A percentile compares a stretch with the other conserved stretches of the same genome.
Conservation (phyloP, 306 rosid genomes). For the Boehmeria nivea region DNA sequence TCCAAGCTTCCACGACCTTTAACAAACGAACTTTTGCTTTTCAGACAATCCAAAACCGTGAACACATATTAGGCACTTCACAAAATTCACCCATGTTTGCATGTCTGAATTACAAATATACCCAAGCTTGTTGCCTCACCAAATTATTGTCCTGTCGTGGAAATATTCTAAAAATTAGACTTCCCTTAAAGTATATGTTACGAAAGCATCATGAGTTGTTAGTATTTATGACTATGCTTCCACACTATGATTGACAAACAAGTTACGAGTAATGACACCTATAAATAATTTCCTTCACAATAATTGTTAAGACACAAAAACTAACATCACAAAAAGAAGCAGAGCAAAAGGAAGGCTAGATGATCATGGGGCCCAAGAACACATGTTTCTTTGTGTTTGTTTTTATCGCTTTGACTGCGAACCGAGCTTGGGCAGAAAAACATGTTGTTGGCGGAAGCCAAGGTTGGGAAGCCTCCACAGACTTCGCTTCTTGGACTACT, state of each 20-base stretch:
- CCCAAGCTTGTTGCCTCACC: no score
- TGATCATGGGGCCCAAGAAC: slow-evolving; percentile 48
- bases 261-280: no score
- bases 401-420: slow-evolving; percentile 25
- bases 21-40: slow-evolving; percentile 30
- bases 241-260: not conserved
- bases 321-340: slow-evolving; percentile 8
- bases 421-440: slow-evolving; percentile 38
- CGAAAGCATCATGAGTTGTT: not conserved
- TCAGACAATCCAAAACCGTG: slow-evolving; percentile 27
- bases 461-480: slow-evolving; percentile 83
- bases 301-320: not conserved
- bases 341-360: slow-evolving; percentile 2
- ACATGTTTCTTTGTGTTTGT: slow-evolving; percentile 35
- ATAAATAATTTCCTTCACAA: slow-evolving; percentile 10
- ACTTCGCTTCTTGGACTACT: slow-evolving; percentile 64
- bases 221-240: not conserved
- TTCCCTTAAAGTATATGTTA: slow-evolving; percentile 1
- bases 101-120: slow-evolving; percentile 13
- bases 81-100: no score
- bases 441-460: slow-evolving; percentile 80
- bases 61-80: not conserved
- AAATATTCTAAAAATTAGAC: slow-evolving; percentile 1
- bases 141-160: no score
- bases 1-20: slow-evolving; percentile 34